Evolutionary conservation across 2,329 filamentous ascomycete species (phyloP).

Genomic region (Botrytis fragariae): DNA sequence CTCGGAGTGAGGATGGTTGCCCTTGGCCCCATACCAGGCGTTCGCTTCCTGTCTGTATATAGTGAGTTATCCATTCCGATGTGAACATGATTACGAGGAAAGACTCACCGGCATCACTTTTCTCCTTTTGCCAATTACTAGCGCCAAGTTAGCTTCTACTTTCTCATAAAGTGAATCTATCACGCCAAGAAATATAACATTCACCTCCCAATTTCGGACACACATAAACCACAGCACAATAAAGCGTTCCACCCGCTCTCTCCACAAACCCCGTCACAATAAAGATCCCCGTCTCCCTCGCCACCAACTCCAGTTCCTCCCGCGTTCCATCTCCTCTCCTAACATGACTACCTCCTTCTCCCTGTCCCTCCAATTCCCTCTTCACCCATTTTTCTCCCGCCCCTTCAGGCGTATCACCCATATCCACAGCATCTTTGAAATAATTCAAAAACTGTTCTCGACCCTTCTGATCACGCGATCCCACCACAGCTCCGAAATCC

Average conservation of each 20-base stretch:
- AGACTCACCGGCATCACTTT: neutral
- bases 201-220: neutral
- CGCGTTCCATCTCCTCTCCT: neutral
- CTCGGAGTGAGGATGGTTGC: neutral
- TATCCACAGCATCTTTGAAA: neutral
- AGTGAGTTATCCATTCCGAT: too few relatives aligned
- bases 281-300: neutral
- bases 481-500: neutral
- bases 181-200: neutral
- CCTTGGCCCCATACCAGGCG: neutral
- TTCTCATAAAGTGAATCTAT: neutral
- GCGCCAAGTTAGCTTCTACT: neutral
- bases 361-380: neutral
- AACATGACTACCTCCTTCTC: neutral
- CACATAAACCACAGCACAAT: neutral
- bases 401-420: neutral
- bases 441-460: neutral
- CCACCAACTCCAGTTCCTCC: neutral
- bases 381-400: neutral
- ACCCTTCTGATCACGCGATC: neutral
- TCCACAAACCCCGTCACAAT: neutral
- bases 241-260: neutral
- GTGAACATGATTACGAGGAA: neutral
- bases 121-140: neutral
- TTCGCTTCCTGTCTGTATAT: neutral